Percentiles rank a stretch among this genome's conserved stretches.
These are phyloP conservation scores for Phytophthora fragariae DNA, from an alignment of 352 stramenopile genomes.

Conservation along the genomic window DNA sequence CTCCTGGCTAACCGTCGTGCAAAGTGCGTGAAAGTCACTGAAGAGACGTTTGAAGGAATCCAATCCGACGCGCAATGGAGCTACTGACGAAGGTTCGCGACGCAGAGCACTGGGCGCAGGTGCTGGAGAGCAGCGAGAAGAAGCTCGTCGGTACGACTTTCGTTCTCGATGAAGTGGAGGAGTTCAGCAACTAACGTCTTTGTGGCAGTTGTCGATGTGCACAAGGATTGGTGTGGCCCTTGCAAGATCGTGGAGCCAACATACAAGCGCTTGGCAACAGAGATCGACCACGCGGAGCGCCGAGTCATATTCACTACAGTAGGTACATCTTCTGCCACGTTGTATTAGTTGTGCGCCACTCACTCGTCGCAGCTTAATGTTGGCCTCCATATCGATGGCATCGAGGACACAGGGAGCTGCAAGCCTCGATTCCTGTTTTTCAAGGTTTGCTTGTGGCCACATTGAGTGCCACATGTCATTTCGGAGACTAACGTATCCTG, in stretches of 20 bases:
- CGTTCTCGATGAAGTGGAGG: neutral
- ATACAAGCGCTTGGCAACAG: constrained; percentile 68
- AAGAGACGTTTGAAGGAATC: constrained; percentile 4
- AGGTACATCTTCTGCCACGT: constrained; percentile 15
- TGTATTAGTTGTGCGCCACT: neutral
- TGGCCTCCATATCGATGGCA: constrained; percentile 51
- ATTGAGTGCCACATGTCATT: neutral
- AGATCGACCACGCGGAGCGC: constrained; percentile 67
- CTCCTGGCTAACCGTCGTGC: neutral
- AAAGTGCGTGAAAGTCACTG: neutral
- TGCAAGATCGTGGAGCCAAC: constrained; percentile 84
- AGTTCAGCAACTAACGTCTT: constrained; percentile 5
- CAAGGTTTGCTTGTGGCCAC: constrained; percentile 38
- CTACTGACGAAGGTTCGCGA: constrained; percentile 66
- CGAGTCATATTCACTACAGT: constrained; percentile 65
- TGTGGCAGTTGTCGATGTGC: constrained; percentile 62
- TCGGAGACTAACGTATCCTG: neutral
- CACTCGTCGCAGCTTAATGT: constrained; percentile 53
- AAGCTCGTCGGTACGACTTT: constrained; percentile 61
- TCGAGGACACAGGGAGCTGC: constrained; percentile 67
- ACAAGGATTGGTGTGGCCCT: constrained; percentile 78
- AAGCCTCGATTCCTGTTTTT: constrained; percentile 76
- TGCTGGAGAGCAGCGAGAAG: constrained; percentile 66
- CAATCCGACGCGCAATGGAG: constrained; percentile 37
- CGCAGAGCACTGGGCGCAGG: constrained; percentile 62